Base-by-base conservation (phyloP, 1,284 basidiomycete genomes). In the Salmacisia buchloeana region DNA sequence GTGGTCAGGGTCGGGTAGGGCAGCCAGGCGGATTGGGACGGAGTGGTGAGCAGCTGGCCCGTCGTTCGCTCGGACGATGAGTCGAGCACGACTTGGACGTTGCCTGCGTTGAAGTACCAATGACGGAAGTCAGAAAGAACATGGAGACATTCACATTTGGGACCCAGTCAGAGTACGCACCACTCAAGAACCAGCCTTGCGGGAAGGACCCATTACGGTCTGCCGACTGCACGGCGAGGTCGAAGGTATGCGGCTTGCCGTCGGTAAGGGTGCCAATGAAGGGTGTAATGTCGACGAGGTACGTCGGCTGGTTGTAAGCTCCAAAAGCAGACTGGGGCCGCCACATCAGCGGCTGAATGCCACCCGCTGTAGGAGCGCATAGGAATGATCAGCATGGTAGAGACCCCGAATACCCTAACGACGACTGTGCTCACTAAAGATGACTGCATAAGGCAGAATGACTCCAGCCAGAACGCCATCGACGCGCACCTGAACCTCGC, bases 281-380 rank as follows among this genome's bases (percentile, higher is more conserved):
- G 0, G 89, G 88, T 15, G 89, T 89, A 59, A 90, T 80, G 77
- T 91, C 90, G 43, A 91, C 73, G 73, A 86, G 86, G 79, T 91
- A 90, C 1, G 86, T 88, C 0, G 90, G 89, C 31, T 89, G 83
- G 69, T 91, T 88, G 38, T 89, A 82, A 1, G 89, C 88, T 12
- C 89, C 89, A 71, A 88, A 90, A 1, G 89, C 86, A 2, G 87
- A 85, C 73, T 90, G 88, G 0, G 90, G 90, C 64, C 89, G 84
- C 89, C 89, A 91, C 45, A 86, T 83, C 1, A 85, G 82, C 0
- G 89, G 89, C 18, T 86, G 83, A 67, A 90, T 86, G 0, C 88
- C 89, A n/a, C 89, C 89, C 0, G 89, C 49, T 54, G 49, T 3
- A 33, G 6, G 27, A 31, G 21, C 3, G 13, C 13, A 18, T 7